Base-by-base conservation (phyloP, 1,139 yeast species). In the Suhomyces guaymorum region DNA sequence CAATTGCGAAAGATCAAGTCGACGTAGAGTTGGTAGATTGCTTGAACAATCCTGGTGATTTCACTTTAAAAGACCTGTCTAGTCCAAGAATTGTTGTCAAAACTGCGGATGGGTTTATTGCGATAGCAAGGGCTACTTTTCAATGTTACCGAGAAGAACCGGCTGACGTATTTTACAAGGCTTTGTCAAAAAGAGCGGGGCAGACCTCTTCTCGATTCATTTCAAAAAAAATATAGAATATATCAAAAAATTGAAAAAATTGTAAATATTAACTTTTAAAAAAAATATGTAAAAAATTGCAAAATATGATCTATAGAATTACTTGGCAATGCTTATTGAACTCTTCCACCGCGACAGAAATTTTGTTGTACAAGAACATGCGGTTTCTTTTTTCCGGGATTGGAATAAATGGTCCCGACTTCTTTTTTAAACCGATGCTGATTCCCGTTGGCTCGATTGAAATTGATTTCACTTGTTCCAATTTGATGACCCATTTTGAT, bases 371-470 rank as follows among this genome's bases (percentile, higher is more conserved):
- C 43, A 92, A 61, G 58, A 77, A 82, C 39, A 70, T 68, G 47
- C 92, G 71, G 41, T 82, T 80, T 6, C 73, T 62, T 28, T 70
- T 67, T 39, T 87, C 95, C 0, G 87, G 80, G 25, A 90, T 71
- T 1, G 97, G 96, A 34, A 92, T 77, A 55, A 92, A 89, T 4
- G 74, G 73, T 1, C 92, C 92, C 27, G 73, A 75, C 31, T 70
- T 72, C 24, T 71, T 74, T 50, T 82, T 78, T 45, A 84, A 66
- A 5, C 74, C 78, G 38, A 92, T 69, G 31, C 78, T 76, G 16
- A 92, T 75, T 0, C 98, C 98, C 0, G 90, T 81, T 21, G 80
- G 70, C 48, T 87, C 96, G 53, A 86, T 74, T 1, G 87, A 75
- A 28, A 92, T 83, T 1, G 86, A 68, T 46, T 73, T 78, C 34